Evolutionary conservation across 2,329 filamentous ascomycete species (phyloP), one percentile per base, ranked within the genome.

Genomic region (Trichoderma sp.): DNA sequence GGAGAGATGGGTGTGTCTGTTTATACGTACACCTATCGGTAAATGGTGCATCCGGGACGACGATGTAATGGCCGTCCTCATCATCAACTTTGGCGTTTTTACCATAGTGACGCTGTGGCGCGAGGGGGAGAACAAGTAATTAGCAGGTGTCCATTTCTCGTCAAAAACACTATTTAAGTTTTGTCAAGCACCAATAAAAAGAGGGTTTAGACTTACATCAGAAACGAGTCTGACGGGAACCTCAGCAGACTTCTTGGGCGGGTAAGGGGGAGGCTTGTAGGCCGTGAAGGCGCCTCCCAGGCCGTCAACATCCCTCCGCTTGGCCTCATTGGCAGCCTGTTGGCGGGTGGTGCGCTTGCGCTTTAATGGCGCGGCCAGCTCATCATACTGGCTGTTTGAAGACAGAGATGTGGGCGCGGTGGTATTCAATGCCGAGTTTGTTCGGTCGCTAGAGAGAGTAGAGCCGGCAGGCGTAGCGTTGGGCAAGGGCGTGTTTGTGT

Each of bases 31-130:
- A 99, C 87, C 93, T 87, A 53, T 95, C 89, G 15, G 95, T 97
- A 63, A 99, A 83, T 69, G 92, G 88, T 12, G 91, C 91, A 72
- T 97, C 92, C 34, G 94, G 91, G 1, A 92, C 89, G 25, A 99
- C 94, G 73, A 98, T 93, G 76, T 97, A 99, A 79, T 99, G 95
- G 5, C 95, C 95, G 74, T 99, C 95, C 54, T 97, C 93, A 72
- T 99, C 95, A 74, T 99, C 95, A 53, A 95, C 90, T 77, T 96
- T 95, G 73, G 89, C 84, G 71, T 88, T 83, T 70, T 86, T 86
- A 68, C 82, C 82, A 57, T 82, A 80, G 45, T 76, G 75, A 58
- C 76, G 74, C 76, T 77, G 34, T 45, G 27, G 15, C 6, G 7
- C n/a, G n/a, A n/a, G 19, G 25, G 45, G 5, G 5, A 12, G n/a